Conservation (phyloP, 225 moss, liverwort and hornwort genomes). For the Physcomitrium patens region DNA sequence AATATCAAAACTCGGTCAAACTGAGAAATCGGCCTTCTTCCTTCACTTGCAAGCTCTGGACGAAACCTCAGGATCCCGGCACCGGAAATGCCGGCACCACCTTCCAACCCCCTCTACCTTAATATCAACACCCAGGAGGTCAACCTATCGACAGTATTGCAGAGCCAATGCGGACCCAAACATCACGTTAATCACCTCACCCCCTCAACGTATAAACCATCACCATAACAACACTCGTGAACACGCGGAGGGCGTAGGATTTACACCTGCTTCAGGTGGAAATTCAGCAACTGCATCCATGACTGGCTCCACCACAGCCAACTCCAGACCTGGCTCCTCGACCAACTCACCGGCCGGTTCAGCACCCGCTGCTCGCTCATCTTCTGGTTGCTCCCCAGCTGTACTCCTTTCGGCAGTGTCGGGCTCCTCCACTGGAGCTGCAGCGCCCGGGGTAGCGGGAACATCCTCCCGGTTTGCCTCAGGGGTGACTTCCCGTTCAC, state of each 20-base stretch:
- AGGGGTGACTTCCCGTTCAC: conserved; percentile 39
- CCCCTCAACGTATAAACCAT: conserved; percentile 13
- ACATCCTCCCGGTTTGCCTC: conserved; percentile 42
- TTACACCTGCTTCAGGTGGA: conserved; percentile 36
- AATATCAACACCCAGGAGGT: background rate
- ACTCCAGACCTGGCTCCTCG: conserved; percentile 38
- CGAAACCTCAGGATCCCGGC: background rate
- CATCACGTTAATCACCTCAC: conserved; percentile 24
- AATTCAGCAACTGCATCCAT: conserved; percentile 36
- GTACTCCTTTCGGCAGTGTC: conserved; percentile 36
- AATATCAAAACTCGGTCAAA: conserved; percentile 18
- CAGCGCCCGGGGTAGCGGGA: conserved; percentile 44
- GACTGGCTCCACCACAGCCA: conserved; percentile 38
- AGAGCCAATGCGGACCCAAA: conserved; percentile 1
- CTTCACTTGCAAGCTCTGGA: background rate
- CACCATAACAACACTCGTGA: conserved; percentile 1
- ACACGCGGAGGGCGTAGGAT: conserved; percentile 10
- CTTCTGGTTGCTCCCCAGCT: conserved; percentile 40
- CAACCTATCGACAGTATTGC: background rate
- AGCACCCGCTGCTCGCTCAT: conserved; percentile 28
- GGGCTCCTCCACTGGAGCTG: conserved; percentile 51
- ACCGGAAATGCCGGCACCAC: background rate
- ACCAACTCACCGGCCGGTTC: conserved; percentile 43
- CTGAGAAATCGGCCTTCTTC: background rate
- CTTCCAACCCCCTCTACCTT: conserved; percentile 5